A percentile compares a stretch with the other conserved stretches of the same genome.
These are phyloP conservation scores for Fusarium sp. DNA, from an alignment of 2,329 filamentous ascomycete species.

Conservation along the genomic window DNA sequence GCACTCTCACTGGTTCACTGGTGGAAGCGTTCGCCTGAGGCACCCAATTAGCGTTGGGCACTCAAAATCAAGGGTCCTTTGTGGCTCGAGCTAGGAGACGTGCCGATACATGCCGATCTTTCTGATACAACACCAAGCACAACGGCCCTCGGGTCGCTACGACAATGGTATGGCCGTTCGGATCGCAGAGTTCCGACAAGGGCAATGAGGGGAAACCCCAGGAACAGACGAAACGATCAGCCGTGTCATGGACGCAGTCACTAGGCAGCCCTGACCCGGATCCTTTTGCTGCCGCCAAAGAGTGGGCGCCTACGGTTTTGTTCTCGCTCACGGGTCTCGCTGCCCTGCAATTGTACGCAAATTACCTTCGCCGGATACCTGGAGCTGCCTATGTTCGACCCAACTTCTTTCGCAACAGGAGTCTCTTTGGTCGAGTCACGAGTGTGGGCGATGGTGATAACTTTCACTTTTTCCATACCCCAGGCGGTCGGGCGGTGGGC, in stretches of 20 bases:
- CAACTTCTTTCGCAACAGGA: conserved; percentile 78
- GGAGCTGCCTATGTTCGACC: conserved; percentile 81
- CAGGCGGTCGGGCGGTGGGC: conserved; percentile 85
- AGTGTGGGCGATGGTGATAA: conserved; percentile 97
- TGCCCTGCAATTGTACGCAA: conserved; percentile 70
- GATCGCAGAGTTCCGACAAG: conserved; percentile 45
- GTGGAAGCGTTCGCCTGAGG: conserved; percentile 35
- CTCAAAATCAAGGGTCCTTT: conserved; percentile 27
- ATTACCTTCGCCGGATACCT: conserved; percentile 87
- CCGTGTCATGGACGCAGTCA: conserved; percentile 55
- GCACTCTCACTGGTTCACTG: not conserved
- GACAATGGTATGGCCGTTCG: conserved; percentile 58
- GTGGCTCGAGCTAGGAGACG: conserved; percentile 8
- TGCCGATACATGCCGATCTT: conserved; percentile 27
- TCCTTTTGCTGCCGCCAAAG: conserved; percentile 51
- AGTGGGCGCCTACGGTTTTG: conserved; percentile 55
- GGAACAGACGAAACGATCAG: conserved; percentile 39
- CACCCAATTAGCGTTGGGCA: conserved; percentile 39
- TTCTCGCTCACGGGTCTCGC: conserved; percentile 54
- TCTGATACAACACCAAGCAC: conserved; percentile 28
- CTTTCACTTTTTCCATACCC: conserved; percentile 94
- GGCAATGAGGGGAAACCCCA: conserved; percentile 31
- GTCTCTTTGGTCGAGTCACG: conserved; percentile 86
- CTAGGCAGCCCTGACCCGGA: conserved; percentile 46
- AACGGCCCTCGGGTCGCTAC: conserved; percentile 47